phyloP scores from a whole-genome alignment of 2,329 filamentous ascomycete species.

The Botrytis fabae region DNA sequence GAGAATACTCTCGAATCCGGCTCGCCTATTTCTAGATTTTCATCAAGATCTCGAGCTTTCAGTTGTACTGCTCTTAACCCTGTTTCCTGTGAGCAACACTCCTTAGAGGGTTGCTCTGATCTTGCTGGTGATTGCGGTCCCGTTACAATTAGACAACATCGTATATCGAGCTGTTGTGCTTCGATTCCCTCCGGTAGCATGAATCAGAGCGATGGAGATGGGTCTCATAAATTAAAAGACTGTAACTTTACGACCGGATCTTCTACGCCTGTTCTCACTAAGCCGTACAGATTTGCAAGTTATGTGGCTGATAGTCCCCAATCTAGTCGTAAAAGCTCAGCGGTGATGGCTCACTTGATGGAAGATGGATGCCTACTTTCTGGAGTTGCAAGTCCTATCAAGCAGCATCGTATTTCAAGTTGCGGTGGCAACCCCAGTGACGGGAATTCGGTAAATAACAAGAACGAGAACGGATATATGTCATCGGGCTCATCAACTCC shows the following conservation, averaged over 20 bases:
- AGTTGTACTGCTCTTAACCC: background rate
- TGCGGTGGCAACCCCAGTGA: background rate
- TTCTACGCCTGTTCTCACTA: background rate
- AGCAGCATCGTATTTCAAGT: background rate
- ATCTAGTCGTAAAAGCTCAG: background rate
- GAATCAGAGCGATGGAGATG: background rate
- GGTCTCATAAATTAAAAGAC: background rate
- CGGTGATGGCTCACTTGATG: background rate
- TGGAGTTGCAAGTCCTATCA: constrained; percentile 9
- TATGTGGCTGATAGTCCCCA: background rate
- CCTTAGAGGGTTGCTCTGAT: background rate
- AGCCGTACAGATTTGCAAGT: constrained; percentile 12
- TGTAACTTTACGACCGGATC: constrained; percentile 11
- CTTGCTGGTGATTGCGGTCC: background rate
- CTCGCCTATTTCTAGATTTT: background rate
- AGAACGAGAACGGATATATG: background rate
- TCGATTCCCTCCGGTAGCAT: background rate
- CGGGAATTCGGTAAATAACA: background rate
- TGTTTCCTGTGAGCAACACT: background rate
- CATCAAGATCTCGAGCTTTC: background rate
- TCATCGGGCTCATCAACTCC: background rate
- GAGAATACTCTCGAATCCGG: background rate
- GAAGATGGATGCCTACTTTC: constrained; percentile 19
- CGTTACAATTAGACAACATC: background rate
- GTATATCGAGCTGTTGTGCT: constrained; percentile 14